Evolutionary conservation across 2,329 filamentous ascomycete species (phyloP).

Genomic region (Scedosporium boydii): DNA sequence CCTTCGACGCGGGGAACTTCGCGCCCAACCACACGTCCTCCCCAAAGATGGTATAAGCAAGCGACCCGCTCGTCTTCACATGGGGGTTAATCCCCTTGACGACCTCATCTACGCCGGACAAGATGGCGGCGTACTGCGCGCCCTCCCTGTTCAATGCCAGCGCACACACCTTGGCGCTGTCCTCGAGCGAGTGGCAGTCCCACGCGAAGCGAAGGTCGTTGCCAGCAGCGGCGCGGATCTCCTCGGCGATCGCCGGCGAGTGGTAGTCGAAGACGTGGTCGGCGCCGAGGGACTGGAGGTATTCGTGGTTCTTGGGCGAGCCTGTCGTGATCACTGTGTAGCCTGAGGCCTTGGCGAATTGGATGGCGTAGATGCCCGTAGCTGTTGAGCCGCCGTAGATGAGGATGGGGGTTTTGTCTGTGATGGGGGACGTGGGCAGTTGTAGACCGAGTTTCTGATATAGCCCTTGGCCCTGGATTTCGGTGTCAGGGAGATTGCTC

Average conservation of each 20-base stretch:
- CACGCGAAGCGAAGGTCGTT: constrained; percentile 16
- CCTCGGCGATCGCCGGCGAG: constrained; percentile 12
- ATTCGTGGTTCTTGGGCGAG: constrained; percentile 27
- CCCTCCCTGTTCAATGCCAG: constrained; percentile 18
- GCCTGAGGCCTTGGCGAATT: constrained; percentile 26
- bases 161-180: constrained; percentile 19
- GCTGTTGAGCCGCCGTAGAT: constrained; percentile 39
- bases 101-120: constrained; percentile 25
- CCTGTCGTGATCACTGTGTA: constrained; percentile 26
- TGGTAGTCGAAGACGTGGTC: constrained; percentile 36
- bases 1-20: constrained; percentile 13
- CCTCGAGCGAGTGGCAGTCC: constrained; percentile 13
- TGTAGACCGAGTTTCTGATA: constrained; percentile 36
- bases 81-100: constrained; percentile 32
- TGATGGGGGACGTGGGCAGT: constrained; percentile 31
- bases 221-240: constrained; percentile 16
- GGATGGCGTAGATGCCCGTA: constrained; percentile 39
- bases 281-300: constrained; percentile 32
- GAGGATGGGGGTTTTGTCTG: constrained; percentile 23
- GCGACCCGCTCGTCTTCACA: constrained; percentile 18
- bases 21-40: constrained; percentile 20
- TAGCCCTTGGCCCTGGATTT: constrained; percentile 33
- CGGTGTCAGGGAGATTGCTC: constrained; percentile 15
- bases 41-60: constrained; percentile 31
- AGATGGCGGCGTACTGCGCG: constrained; percentile 29